These are phyloP conservation scores for Crotalaria pallida DNA, from an alignment of 306 rosid genomes.

Conservation along the genomic window DNA sequence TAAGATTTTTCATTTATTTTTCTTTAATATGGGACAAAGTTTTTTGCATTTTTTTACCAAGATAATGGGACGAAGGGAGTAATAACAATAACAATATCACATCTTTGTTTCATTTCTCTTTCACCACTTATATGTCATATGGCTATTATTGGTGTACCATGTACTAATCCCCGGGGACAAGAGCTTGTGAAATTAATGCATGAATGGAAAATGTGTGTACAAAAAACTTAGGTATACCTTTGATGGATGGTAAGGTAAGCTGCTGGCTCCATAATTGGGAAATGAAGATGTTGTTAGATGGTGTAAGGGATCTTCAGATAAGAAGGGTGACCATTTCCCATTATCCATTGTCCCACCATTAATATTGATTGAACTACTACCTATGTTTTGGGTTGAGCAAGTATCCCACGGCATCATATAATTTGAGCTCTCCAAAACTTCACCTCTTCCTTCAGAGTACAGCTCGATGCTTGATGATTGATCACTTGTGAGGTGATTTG, in stretches of 20 bases:
- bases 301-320: conserved; percentile 41
- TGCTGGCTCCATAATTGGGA: conserved; percentile 44
- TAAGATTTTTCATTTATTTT: too few relatives aligned
- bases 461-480: conserved; percentile 73
- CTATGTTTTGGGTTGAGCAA: conserved; percentile 10
- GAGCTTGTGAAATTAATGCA: too few relatives aligned
- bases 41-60: too few relatives aligned
- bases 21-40: too few relatives aligned
- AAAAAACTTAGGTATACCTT: conserved; percentile 42
- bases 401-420: conserved; percentile 45
- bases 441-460: conserved; percentile 70
- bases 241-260: conserved; percentile 74
- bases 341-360: conserved; percentile 35
- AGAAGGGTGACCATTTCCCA: conserved; percentile 48
- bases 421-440: conserved; percentile 58
- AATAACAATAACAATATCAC: too few relatives aligned
- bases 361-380: neutral
- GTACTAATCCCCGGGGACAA: too few relatives aligned
- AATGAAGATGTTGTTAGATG: conserved; percentile 37
- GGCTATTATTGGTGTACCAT: too few relatives aligned
- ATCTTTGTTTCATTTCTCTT: too few relatives aligned
- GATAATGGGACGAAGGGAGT: too few relatives aligned
- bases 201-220: neutral
- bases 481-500: conserved; percentile 48
- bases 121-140: too few relatives aligned